phyloP scores from a whole-genome alignment of 441 rosid species.

The Omphalea diandra region DNA sequence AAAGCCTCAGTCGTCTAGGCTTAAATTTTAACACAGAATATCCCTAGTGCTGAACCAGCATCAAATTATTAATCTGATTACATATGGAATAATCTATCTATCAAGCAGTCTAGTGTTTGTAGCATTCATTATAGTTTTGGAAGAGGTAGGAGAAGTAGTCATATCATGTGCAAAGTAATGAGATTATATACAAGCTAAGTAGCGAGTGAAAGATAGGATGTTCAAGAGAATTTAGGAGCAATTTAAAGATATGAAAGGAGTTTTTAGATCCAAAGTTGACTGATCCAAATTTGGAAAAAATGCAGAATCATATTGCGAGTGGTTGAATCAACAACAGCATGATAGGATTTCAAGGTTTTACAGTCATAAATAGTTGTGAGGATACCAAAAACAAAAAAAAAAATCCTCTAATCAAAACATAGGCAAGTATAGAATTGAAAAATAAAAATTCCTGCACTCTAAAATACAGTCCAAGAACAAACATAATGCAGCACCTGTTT shows the following conservation, averaged over 20 bases:
- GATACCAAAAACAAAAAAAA: neutral
- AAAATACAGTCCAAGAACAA: neutral
- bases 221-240: neutral
- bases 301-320: neutral
- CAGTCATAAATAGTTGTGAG: neutral
- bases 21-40: neutral
- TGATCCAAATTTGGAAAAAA: neutral
- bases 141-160: neutral
- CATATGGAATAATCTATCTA: neutral
- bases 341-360: neutral
- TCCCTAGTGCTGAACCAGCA: neutral
- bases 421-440: neutral
- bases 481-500: neutral
- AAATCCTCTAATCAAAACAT: neutral
- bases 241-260: neutral
- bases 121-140: neutral
- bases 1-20: neutral
- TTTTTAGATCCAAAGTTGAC: neutral
- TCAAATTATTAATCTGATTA: neutral
- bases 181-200: slow-evolving; percentile 3
- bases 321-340: neutral
- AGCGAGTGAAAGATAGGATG: neutral
- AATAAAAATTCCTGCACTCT: neutral
- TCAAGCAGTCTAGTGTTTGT: neutral
- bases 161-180: neutral